Evolutionary conservation across 768 basidiomycete genomes (phyloP).

Genomic region (Leccinum subgranulosum): DNA sequence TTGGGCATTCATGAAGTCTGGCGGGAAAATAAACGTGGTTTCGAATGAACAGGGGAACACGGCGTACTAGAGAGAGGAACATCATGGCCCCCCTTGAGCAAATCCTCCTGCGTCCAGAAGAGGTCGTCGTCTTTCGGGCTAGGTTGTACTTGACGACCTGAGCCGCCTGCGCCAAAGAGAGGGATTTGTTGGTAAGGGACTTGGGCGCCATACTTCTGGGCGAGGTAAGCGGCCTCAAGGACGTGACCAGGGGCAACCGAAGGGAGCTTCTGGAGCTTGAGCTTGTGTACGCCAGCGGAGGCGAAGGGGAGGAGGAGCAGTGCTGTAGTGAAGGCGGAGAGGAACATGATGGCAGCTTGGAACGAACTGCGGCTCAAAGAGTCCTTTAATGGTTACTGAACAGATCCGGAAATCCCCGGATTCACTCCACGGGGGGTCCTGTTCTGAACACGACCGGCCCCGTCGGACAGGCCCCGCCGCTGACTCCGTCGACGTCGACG

Average conservation of each 20-base stretch:
- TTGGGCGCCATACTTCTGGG: slow-evolving; percentile 83
- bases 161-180: slow-evolving; percentile 70
- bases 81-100: slow-evolving; percentile 69
- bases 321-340: slow-evolving; percentile 35
- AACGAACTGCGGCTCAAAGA: slow-evolving; percentile 2
- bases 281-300: slow-evolving; percentile 64
- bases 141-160: slow-evolving; percentile 59
- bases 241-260: slow-evolving; percentile 56
- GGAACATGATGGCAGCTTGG: slow-evolving; percentile 35
- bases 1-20: slow-evolving; percentile 98
- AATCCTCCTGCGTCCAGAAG: slow-evolving; percentile 78
- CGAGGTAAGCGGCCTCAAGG: slow-evolving; percentile 79
- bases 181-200: slow-evolving; percentile 50
- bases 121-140: slow-evolving; percentile 53
- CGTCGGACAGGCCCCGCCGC: neutral
- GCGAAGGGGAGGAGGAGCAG: slow-evolving; percentile 46
- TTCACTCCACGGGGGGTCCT: slow-evolving; percentile 2
- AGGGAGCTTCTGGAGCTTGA: slow-evolving; percentile 87
- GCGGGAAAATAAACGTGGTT: neutral
- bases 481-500: slow-evolving; percentile 10
- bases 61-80: slow-evolving; percentile 77
- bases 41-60: neutral
- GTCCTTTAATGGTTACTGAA: slow-evolving; percentile 23
- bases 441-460: neutral
- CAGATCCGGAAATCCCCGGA: slow-evolving; percentile 20